Base-by-base conservation (phyloP, 108 stramenopile genomes). In the Cyclotella baltica region DNA sequence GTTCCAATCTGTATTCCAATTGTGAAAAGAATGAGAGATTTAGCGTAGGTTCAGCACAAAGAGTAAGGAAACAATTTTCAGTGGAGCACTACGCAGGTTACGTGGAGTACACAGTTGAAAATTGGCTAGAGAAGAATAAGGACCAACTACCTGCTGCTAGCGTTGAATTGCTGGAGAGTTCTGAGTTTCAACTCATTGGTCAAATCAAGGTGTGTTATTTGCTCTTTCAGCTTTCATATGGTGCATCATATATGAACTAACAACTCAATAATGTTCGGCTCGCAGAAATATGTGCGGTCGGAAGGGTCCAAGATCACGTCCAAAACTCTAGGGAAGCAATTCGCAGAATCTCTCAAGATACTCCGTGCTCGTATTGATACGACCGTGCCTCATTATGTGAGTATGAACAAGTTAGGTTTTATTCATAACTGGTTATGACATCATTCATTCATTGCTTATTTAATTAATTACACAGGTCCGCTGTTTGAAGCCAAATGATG, bases 321-420 rank as follows among this genome's bases (percentile, higher is more conserved):
- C 48, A 83, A 77, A 65, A 77, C 90, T 37, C 89, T 96, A 33
- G 93, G 93, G 2, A 87, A 83, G 55, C 96, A 98, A 80, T 99
- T 99, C 81, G 96, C 97, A 73, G 62, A 76, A 16, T 97, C 97
- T 76, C 87, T 98, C n/a, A 76, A 87, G 59, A 81, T 92, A 36
- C 88, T 99, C 48, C 94, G 98, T 61, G 72, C 77, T 37, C 92
- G 94, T 8, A 93, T 99, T 69, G 96, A 97, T 71, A 56, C 81
- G 18, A 99, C 98, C 2, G 88, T 90, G 28, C 99, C 99, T 11
- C 99, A 99, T 85, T 99, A 98, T 72, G 93, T 99, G 67, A 67
- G 67, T 43, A 50, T 33, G 18, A 34, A 37, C 31, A 38, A 13
- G 3, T 57, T 29, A 27, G 3, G 22, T 29, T 25, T 25, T 1